These are phyloP conservation scores for Amphibolis antarctica DNA, from an alignment of 106 monocot species.

Conservation along the genomic window DNA sequence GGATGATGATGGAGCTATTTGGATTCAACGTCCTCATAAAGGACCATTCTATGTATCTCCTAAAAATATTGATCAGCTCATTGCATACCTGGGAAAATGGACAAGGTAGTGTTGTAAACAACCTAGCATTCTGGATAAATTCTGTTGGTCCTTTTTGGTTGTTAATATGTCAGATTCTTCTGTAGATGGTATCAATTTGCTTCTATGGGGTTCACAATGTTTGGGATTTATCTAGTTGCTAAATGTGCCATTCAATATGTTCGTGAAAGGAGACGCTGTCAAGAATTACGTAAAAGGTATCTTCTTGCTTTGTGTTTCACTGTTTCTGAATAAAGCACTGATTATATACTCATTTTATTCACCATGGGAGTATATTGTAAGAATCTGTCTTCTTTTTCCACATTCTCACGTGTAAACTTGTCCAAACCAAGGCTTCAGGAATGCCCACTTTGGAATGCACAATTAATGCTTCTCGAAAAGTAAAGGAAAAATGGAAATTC, in stretches of 20 bases:
- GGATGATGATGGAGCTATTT: slow-evolving; percentile 84
- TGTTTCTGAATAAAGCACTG: background rate
- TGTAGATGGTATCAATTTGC: slow-evolving; percentile 64
- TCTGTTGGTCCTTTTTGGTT: background rate
- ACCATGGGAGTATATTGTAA: too few species aligned
- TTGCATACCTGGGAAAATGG: slow-evolving; percentile 82
- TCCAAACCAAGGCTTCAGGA: too few species aligned
- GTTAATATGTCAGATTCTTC: background rate
- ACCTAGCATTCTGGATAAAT: background rate
- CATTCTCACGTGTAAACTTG: too few species aligned
- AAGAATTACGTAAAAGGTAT: slow-evolving; percentile 74
- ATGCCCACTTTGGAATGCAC: too few species aligned
- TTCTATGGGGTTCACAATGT: slow-evolving; percentile 65
- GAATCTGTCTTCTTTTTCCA: too few species aligned
- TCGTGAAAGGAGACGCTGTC: slow-evolving; percentile 51
- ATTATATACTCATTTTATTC: too few species aligned
- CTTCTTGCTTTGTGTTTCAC: background rate
- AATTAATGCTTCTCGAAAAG: too few species aligned
- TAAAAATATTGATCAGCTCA: slow-evolving; percentile 78
- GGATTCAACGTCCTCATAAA: slow-evolving; percentile 82
- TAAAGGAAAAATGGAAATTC: too few species aligned
- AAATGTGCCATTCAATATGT: slow-evolving; percentile 64
- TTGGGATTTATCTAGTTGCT: slow-evolving; percentile 71
- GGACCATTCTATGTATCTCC: slow-evolving; percentile 86
- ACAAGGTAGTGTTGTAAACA: slow-evolving; percentile 33